Percentiles rank a stretch among this genome's conserved stretches.
These are phyloP conservation scores for Coemansia sp. DNA, from an alignment of 192 early-diverging fungal species.

Conservation along the genomic window DNA sequence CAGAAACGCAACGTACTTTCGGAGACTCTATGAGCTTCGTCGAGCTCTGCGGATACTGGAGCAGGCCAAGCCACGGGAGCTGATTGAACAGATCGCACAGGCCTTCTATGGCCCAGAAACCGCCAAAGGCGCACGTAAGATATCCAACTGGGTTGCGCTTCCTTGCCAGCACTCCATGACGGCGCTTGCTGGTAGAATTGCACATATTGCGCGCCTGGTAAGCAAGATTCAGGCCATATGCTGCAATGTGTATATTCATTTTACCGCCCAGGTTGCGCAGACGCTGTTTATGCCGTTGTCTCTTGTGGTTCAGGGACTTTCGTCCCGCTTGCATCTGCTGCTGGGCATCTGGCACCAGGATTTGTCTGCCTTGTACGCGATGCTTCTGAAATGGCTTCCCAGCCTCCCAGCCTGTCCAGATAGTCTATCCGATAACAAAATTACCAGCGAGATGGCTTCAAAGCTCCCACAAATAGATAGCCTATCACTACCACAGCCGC, in stretches of 20 bases:
- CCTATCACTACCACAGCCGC: not conserved
- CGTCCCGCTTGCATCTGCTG: conserved; percentile 25
- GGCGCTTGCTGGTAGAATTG: conserved; percentile 14
- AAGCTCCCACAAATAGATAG: conserved; percentile 3
- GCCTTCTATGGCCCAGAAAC: conserved; percentile 7
- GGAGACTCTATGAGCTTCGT: conserved; percentile 28
- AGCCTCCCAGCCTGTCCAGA: conserved; percentile 36
- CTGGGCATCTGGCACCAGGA: conserved; percentile 30
- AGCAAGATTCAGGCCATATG: conserved; percentile 19
- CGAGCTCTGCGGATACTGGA: conserved; percentile 31
- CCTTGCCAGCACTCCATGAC: conserved; percentile 23
- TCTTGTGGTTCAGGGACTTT: conserved; percentile 25
- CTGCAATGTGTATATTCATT: conserved; percentile 19
- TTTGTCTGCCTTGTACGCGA: conserved; percentile 10
- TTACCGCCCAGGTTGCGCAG: conserved; percentile 30
- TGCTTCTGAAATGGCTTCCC: conserved; percentile 30
- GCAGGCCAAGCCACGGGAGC: not conserved
- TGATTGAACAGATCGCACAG: conserved; percentile 3
- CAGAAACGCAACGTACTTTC: conserved; percentile 22
- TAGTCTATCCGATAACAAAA: conserved; percentile 6
- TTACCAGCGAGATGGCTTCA: conserved; percentile 3
- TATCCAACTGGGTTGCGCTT: conserved; percentile 17
- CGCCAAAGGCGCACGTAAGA: conserved; percentile 1
- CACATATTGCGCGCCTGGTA: conserved; percentile 15
- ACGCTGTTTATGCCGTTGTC: conserved; percentile 44